These are phyloP conservation scores for Gracilariopsis chorda DNA, from an alignment of 23 red algal genomes.

Conservation along the genomic window DNA sequence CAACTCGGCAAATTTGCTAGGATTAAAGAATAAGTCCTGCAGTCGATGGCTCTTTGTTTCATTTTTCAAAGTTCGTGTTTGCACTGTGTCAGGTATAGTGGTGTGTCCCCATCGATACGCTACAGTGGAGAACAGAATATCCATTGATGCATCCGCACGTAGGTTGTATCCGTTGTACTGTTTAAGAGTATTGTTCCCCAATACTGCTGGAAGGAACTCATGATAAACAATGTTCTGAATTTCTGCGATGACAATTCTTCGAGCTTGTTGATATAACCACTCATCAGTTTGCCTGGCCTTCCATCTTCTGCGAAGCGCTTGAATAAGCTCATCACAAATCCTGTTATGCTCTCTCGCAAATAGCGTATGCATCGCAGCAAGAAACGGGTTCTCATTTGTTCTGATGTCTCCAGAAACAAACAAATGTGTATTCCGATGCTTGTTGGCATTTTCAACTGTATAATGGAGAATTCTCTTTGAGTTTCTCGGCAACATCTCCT, in stretches of 20 bases:
- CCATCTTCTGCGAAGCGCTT: not conserved
- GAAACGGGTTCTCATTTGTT: slow-evolving; percentile 60
- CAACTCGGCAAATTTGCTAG: not conserved
- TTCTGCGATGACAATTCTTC: slow-evolving; percentile 58
- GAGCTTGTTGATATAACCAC: slow-evolving; percentile 54
- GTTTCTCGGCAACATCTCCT: slow-evolving; percentile 20
- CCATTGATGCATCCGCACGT: slow-evolving; percentile 30
- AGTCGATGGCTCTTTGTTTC: not conserved
- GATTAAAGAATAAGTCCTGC: slow-evolving; percentile 50
- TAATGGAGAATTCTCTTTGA: not conserved
- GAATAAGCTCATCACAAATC: slow-evolving; percentile 15
- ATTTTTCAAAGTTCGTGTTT: not conserved
- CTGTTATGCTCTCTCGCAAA: slow-evolving; percentile 71
- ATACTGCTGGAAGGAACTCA: slow-evolving; percentile 46
- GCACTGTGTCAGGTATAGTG: slow-evolving; percentile 35
- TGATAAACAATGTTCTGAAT: slow-evolving; percentile 64
- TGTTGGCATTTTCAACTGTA: slow-evolving; percentile 28
- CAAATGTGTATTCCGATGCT: not conserved
- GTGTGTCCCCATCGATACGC: slow-evolving; percentile 69
- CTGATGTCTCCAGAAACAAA: slow-evolving; percentile 58
- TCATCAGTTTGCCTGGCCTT: slow-evolving; percentile 10
- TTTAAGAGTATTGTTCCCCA: slow-evolving; percentile 15
- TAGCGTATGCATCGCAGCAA: slow-evolving; percentile 57
- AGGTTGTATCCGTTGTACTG: slow-evolving; percentile 61
- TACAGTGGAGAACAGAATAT: slow-evolving; percentile 36